phyloP scores from a whole-genome alignment of 169 alveolate species.

The Babesia bigemina region DNA sequence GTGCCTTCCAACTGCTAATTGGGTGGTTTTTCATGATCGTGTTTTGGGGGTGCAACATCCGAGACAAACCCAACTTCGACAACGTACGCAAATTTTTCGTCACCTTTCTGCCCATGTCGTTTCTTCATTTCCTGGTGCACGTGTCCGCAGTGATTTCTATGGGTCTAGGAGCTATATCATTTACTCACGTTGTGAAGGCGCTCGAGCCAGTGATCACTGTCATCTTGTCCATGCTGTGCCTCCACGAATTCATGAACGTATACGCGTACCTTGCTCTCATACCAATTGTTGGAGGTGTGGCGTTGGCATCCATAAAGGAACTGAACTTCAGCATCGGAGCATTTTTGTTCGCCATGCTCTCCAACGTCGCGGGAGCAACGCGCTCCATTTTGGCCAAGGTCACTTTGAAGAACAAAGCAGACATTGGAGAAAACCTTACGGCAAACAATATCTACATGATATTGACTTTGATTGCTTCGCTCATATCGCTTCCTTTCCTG shows the following conservation, averaged over 20 bases:
- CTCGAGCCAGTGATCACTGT: conserved; percentile 85
- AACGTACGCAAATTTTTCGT: conserved; percentile 59
- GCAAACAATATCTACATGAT: conserved; percentile 77
- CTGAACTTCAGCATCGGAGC: conserved; percentile 76
- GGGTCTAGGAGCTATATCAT: conserved; percentile 84
- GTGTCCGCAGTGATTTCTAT: conserved; percentile 82
- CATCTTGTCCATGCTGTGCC: conserved; percentile 68
- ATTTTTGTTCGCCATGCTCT: conserved; percentile 80
- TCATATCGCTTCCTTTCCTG: conserved; percentile 76
- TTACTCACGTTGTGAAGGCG: conserved; percentile 85
- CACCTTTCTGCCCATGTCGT: conserved; percentile 74
- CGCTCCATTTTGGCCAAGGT: conserved; percentile 72
- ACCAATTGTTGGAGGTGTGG: conserved; percentile 80
- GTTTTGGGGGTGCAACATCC: conserved; percentile 67
- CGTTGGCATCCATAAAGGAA: conserved; percentile 79
- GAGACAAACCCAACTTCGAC: conserved; percentile 64
- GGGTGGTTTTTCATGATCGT: conserved; percentile 78
- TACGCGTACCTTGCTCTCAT: conserved; percentile 75
- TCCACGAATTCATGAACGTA: conserved; percentile 66
- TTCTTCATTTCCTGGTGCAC: conserved; percentile 80
- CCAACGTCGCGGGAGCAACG: conserved; percentile 78
- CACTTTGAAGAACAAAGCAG: conserved; percentile 75
- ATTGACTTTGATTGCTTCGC: conserved; percentile 78
- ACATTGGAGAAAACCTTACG: conserved; percentile 76
- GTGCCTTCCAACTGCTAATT: conserved; percentile 75